phyloP scores from a whole-genome alignment of 257 asterid genomes.

The Plantago elongata region DNA sequence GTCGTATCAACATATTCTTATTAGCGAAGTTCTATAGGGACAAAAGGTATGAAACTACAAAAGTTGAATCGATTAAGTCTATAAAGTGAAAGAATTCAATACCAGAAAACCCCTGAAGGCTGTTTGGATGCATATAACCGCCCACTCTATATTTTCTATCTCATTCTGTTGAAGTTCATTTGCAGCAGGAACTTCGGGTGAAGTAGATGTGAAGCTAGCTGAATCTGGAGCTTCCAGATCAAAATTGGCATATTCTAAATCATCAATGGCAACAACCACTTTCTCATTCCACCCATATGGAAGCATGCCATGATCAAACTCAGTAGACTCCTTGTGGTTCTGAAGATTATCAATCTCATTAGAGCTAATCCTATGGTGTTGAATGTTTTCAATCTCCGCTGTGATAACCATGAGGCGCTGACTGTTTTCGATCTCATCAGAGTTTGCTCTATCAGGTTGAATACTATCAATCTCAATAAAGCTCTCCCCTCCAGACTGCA shows the following conservation, averaged over 20 bases:
- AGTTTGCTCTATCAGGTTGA: too few species aligned
- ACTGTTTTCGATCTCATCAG: too few species aligned
- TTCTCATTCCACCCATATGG: slow-evolving; percentile 38
- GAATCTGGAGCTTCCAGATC: slow-evolving; percentile 34
- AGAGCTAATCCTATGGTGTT: too few species aligned
- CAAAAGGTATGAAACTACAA: too few species aligned
- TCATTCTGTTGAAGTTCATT: slow-evolving; percentile 26
- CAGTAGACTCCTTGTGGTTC: too few species aligned
- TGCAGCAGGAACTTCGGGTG: slow-evolving; percentile 38
- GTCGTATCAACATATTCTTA: not conserved
- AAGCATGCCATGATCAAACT: slow-evolving; percentile 9
- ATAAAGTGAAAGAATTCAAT: slow-evolving; percentile 13
- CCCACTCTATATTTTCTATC: slow-evolving; percentile 64
- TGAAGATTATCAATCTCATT: slow-evolving; percentile 23
- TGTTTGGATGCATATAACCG: slow-evolving; percentile 84
- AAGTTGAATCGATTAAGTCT: not conserved
- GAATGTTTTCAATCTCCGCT: too few species aligned
- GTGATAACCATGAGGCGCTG: too few species aligned
- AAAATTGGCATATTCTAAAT: slow-evolving; percentile 32
- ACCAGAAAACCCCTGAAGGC: slow-evolving; percentile 97
- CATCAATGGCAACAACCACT: slow-evolving; percentile 35
- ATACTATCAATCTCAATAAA: slow-evolving; percentile 41
- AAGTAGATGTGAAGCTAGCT: slow-evolving; percentile 44
- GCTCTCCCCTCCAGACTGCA: slow-evolving; percentile 46
- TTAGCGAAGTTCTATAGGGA: too few species aligned